phyloP scores from a whole-genome alignment of 2,329 filamentous ascomycete species.

The Ophiostoma himal-ulmi region DNA sequence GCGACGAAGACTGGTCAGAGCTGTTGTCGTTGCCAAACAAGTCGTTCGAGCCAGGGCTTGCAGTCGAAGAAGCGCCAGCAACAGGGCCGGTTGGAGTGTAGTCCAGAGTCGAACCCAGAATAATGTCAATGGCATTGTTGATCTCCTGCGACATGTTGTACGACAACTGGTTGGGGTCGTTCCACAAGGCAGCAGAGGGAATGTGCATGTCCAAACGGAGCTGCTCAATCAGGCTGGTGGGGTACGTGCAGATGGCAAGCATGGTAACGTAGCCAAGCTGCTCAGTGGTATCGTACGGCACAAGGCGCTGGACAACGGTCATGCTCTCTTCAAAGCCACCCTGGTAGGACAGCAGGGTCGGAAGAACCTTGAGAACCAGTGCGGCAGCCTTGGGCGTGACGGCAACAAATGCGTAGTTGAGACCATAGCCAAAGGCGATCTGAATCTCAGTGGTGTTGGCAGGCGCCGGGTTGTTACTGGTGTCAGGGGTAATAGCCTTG shows the following conservation, averaged over 20 bases:
- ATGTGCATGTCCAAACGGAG: constrained; percentile 65
- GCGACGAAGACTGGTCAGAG: constrained; percentile 49
- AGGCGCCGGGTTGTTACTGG: constrained; percentile 48
- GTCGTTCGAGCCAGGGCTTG: constrained; percentile 31
- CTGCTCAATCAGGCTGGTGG: constrained; percentile 59
- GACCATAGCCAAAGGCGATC: constrained; percentile 71
- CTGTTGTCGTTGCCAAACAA: constrained; percentile 34
- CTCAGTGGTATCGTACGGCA: constrained; percentile 66
- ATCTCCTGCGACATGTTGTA: constrained; percentile 71
- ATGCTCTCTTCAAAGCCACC: constrained; percentile 46
- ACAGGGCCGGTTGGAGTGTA: constrained; percentile 36
- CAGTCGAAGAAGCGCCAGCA: constrained; percentile 34
- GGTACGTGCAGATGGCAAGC: constrained; percentile 63
- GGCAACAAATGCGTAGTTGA: constrained; percentile 82
- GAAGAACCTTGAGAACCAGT: constrained; percentile 79
- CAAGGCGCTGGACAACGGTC: constrained; percentile 64
- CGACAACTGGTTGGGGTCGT: constrained; percentile 57
- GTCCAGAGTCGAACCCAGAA: constrained; percentile 40
- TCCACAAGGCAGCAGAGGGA: constrained; percentile 68
- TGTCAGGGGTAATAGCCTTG: constrained; percentile 66
- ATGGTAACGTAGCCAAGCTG: constrained; percentile 76
- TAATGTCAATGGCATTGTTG: constrained; percentile 73
- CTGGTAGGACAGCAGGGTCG: constrained; percentile 62
- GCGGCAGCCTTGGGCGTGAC: constrained; percentile 63
- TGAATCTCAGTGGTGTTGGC: constrained; percentile 67